These are phyloP conservation scores for Kalaharituber pfeilii DNA, from an alignment of 2,329 filamentous ascomycete genomes.

Conservation along the genomic window DNA sequence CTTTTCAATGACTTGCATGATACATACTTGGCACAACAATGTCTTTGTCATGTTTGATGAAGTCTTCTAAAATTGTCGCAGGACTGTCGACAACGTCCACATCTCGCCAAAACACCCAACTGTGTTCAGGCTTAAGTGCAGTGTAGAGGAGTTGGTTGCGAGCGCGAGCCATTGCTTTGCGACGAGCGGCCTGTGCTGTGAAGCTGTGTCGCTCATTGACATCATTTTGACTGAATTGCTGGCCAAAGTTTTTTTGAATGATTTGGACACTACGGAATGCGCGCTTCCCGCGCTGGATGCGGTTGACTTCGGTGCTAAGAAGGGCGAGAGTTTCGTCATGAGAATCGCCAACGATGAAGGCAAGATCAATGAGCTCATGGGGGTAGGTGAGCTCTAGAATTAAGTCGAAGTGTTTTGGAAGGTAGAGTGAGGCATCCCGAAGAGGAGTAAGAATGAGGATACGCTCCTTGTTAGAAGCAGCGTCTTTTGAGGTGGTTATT, in stretches of 20 bases:
- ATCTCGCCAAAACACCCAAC: constrained; percentile 98
- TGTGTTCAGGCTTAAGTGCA: constrained; percentile 79
- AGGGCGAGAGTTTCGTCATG: constrained; percentile 81
- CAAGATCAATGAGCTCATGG: constrained; percentile 85
- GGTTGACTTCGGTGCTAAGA: constrained; percentile 66
- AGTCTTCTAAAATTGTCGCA: constrained; percentile 75
- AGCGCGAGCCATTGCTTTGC: constrained; percentile 77
- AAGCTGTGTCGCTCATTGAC: constrained; percentile 75
- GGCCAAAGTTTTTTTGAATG: constrained; percentile 79
- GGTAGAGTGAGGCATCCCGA: constrained; percentile 66
- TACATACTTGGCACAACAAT: constrained; percentile 86
- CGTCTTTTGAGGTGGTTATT: constrained; percentile 63
- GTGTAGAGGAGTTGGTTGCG: constrained; percentile 79
- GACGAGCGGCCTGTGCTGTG: constrained; percentile 69
- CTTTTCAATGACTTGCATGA: too few relatives aligned
- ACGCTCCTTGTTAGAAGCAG: constrained; percentile 63
- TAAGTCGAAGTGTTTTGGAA: constrained; percentile 86
- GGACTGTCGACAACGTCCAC: constrained; percentile 91
- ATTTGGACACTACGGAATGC: constrained; percentile 75
- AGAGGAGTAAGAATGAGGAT: constrained; percentile 84
- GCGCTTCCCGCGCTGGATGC: constrained; percentile 58
- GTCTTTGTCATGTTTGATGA: constrained; percentile 83
- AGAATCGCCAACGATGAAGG: constrained; percentile 84
- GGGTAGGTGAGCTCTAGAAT: constrained; percentile 80
- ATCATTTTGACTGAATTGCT: constrained; percentile 44